These are phyloP conservation scores for Adansonia rubrostipa DNA, from an alignment of 441 rosid species.

Conservation along the genomic window DNA sequence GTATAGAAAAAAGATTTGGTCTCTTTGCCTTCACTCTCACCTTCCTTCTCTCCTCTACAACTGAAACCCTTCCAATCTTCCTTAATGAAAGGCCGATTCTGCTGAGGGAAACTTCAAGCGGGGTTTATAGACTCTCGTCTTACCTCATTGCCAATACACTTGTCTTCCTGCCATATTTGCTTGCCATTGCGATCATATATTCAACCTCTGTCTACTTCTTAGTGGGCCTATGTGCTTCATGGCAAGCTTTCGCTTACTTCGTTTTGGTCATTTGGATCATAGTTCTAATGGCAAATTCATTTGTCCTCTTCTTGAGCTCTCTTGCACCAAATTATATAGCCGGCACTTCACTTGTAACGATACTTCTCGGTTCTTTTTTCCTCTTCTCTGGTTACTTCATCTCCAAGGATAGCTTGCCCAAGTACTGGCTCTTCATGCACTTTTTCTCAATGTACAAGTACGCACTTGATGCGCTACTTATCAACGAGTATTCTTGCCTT, in stretches of 20 bases:
- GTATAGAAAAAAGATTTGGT: constrained; percentile 76
- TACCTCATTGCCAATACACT: constrained; percentile 78
- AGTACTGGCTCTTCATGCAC: constrained; percentile 92
- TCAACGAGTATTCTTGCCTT: constrained; percentile 88
- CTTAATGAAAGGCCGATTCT: constrained; percentile 83
- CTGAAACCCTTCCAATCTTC: constrained; percentile 89
- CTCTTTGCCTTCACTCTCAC: constrained; percentile 93
- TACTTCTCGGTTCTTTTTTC: constrained; percentile 74
- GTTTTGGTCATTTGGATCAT: constrained; percentile 76
- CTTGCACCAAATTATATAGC: constrained; percentile 86
- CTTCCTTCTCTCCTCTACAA: constrained; percentile 86
- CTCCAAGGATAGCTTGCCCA: constrained; percentile 71
- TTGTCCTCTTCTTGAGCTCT: constrained; percentile 82
- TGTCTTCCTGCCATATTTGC: constrained; percentile 80
- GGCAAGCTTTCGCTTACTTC: constrained; percentile 81
- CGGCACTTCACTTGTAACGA: constrained; percentile 73
- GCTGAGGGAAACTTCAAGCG: constrained; percentile 77
- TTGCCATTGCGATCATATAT: constrained; percentile 64
- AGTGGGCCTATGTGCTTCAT: constrained; percentile 75
- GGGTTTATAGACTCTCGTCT: constrained; percentile 80
- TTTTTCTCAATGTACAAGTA: constrained; percentile 89
- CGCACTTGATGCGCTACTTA: constrained; percentile 77
- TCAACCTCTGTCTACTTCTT: constrained; percentile 74
- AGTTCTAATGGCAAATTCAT: constrained; percentile 81
- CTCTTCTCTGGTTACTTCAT: constrained; percentile 95